Evolutionary conservation across 192 early-diverging fungal genomes (phyloP), one percentile per base, ranked within the genome.

Genomic region (Podochytrium sp.): DNA sequence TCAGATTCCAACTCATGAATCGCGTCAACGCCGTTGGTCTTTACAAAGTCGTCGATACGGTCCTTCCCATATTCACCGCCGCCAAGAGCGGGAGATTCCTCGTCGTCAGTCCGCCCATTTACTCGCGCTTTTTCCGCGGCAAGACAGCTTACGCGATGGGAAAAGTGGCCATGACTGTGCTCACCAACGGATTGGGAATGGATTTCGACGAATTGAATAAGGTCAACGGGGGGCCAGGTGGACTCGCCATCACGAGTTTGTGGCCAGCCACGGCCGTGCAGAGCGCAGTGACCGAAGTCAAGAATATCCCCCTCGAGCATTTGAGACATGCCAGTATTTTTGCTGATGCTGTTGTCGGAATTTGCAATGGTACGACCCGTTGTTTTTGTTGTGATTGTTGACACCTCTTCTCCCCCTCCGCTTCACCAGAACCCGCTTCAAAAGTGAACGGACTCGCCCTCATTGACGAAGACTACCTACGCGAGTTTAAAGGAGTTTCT

Each of bases 251-350:
- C 32, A 62, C 77, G 32, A 37, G 62, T 23, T 29, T 80, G 0
- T 80, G 79, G 79, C 79, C 79, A 20, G 79, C 79, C 10, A 80
- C 79, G 25, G 79, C 79, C 30, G 50, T 80, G 61, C 55, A 80
- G 43, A 64, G 56, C 10, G 75, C 75, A 18, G 75, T 80, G 20
- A 80, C 78, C 5, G 59, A 67, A 35, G 60, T 51, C 6, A 60
- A 72, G 47, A 38, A 49, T 23, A 35, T 80, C 18, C 40, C 56
- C 30, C 16, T 32, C 3, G 49, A 59, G 1, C 49, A 63, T 37
- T 33, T 80, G 25, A 30, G 79, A 3, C 18, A 73, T 23, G 51
- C 79, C 4, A 29, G 18, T 20, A 78, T 80, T 25, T 80, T 81
- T 61, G 63, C 59, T 16, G 80, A 81, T 64, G 80, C 77, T 4